Base-by-base conservation (phyloP, 1,139 yeast species). In the Yamadazyma triangularis region DNA sequence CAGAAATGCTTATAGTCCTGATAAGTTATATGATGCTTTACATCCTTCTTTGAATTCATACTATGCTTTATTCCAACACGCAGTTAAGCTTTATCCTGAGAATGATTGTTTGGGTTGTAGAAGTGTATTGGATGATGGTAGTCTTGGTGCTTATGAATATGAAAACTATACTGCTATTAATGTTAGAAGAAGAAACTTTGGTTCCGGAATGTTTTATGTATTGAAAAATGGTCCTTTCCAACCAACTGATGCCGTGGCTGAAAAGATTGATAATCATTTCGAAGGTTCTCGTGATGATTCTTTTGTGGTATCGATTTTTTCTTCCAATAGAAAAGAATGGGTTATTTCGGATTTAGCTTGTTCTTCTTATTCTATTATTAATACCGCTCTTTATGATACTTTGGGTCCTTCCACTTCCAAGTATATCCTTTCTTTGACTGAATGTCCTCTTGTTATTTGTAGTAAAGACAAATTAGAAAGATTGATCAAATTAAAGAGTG, bases 121-220 rank as follows among this genome's bases (percentile, higher is more conserved):
- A 36, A 47, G 48, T 2, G 30, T 32, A 21, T 58, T 47, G 27
- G 37, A 36, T 6, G 67, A 67, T 34, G 70, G 64, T n/a, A 57
- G 70, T 4, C 63, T 64, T 29, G 66, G 59, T 31, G 44, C 44
- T 16, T 84, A 74, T 55, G 58, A 58, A 20, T 83, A 64, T 56
- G 63, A 70, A 40, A 52, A 72, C 7, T 80, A 68, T 47, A 43
- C 41, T 8, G 51, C 64, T 25, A 60, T 73, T 8, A 56, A 59
- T 19, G 41, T 50, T 27, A 61, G 79, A 31, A 67, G 73, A 33
- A 53, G 57, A 30, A 56, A 71, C 31, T 60, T 83, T 27, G 93
- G 88, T 4, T 60, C 85, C 3, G 94, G 93, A 9, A 46, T 84
- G 19, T 64, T 77, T 41, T 64, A 74, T 28, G 53, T 74, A n/a